Percentiles rank a stretch among this genome's conserved stretches.
These are phyloP conservation scores for Podila clonocystis DNA, from an alignment of 192 early-diverging fungal species.

Conservation along the genomic window DNA sequence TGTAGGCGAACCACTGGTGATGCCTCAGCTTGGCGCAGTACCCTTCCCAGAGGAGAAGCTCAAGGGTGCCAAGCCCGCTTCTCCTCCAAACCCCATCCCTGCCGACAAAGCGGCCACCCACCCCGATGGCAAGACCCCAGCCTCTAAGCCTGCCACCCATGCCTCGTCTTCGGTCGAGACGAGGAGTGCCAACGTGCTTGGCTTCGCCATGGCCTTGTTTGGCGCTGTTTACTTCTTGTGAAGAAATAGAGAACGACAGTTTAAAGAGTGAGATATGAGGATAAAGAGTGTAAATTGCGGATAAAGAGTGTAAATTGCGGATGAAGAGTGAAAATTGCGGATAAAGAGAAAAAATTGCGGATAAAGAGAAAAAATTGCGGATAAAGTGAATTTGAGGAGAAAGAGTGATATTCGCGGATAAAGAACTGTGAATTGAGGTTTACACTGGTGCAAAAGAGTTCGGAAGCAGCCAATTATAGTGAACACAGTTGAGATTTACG, in stretches of 20 bases:
- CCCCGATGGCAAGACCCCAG: background rate
- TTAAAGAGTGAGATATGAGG: too few species aligned
- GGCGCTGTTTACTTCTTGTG: slow-evolving; percentile 41
- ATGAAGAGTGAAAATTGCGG: too few species aligned
- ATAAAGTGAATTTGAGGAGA: too few species aligned
- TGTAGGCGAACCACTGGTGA: slow-evolving; percentile 28
- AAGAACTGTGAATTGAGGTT: too few species aligned
- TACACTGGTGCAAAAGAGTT: too few species aligned
- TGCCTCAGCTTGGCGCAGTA: slow-evolving; percentile 30
- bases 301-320: too few species aligned
- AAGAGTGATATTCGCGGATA: too few species aligned
- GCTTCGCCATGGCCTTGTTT: slow-evolving; percentile 37
- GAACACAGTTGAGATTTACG: too few species aligned
- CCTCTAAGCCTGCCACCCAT: slow-evolving; percentile 4
- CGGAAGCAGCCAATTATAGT: too few species aligned
- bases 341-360: too few species aligned
- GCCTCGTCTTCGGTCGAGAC: background rate
- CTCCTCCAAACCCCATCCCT: slow-evolving; percentile 33
- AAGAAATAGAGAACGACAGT: slow-evolving; percentile 2
- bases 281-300: too few species aligned
- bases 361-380: too few species aligned
- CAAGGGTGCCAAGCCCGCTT: slow-evolving; percentile 14
- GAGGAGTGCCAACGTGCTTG: slow-evolving; percentile 27
- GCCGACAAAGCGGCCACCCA: background rate
- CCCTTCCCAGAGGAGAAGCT: slow-evolving; percentile 6